Conservation (phyloP, 129 eudicot genomes). For the Calendula officinalis region DNA sequence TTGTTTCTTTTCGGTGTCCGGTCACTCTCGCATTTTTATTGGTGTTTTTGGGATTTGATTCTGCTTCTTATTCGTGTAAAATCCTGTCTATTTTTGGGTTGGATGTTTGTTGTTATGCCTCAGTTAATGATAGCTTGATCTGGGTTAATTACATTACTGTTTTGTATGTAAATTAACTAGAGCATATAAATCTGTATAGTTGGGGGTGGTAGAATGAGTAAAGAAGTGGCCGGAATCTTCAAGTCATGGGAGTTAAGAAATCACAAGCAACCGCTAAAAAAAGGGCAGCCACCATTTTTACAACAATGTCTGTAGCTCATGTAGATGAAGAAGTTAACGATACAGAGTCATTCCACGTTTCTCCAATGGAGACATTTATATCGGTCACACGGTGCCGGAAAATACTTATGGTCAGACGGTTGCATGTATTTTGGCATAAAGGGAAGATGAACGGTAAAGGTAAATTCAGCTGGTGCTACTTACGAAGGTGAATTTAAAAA, state of each 20-base stretch:
- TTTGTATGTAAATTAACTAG: not conserved
- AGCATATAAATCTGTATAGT: conserved; percentile 5
- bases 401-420: conserved; percentile 84
- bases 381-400: conserved; percentile 78
- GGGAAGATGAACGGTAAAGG: conserved; percentile 71
- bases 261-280: conserved; percentile 58
- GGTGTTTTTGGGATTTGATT: conserved; percentile 20
- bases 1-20: conserved; percentile 19
- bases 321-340: conserved; percentile 65
- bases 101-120: conserved; percentile 40
- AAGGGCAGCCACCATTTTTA: conserved; percentile 52
- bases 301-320: conserved; percentile 95
- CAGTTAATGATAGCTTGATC: conserved; percentile 41
- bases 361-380: conserved; percentile 60
- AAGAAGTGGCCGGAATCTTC: conserved; percentile 50
- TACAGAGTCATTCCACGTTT: conserved; percentile 42
- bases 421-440: conserved; percentile 70
- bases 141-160: conserved; percentile 33
- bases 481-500: conserved; percentile 87
- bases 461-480: conserved; percentile 74
- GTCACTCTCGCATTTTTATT: conserved; percentile 20
- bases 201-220: too few species aligned
- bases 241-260: conserved; percentile 68
- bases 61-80: not conserved
- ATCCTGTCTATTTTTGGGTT: conserved; percentile 17